Percentiles rank a stretch among this genome's conserved stretches.
Conservation (phyloP, 2,329 filamentous ascomycete genomes). For the Talaromyces pinophilus region DNA sequence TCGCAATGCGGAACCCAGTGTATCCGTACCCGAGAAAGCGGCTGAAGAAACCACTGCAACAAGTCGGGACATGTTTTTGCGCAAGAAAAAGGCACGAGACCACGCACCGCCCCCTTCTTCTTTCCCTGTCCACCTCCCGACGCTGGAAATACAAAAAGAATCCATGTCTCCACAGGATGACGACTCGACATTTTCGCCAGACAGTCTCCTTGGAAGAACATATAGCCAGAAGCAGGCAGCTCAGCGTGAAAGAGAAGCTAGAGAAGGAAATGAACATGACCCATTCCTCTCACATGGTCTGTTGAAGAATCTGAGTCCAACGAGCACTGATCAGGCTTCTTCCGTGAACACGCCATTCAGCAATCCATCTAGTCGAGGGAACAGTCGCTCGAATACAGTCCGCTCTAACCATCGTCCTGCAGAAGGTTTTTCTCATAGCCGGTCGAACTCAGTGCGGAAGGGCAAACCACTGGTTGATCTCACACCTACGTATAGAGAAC, state of each 20-base stretch:
- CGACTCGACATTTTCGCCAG: conserved; percentile 38
- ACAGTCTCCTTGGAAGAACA: conserved; percentile 42
- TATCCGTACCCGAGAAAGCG: conserved; percentile 1
- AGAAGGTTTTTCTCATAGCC: conserved; percentile 34
- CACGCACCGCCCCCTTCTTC: conserved; percentile 35
- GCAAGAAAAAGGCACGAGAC: conserved; percentile 34
- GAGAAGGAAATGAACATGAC: conserved; percentile 35
- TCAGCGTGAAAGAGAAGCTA: conserved; percentile 43
- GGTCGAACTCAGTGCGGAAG: conserved; percentile 49
- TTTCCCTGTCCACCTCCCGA: conserved; percentile 31
- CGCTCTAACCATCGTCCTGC: conserved; percentile 26
- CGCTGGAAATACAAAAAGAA: conserved; percentile 29
- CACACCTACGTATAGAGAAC: conserved; percentile 64
- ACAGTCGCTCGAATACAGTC: conserved; percentile 38
- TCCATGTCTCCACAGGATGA: conserved; percentile 25
- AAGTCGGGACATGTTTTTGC: conserved; percentile 31
- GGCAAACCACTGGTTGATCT: conserved; percentile 69
- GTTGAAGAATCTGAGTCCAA: conserved; percentile 54
- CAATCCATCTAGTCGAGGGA: conserved; percentile 28
- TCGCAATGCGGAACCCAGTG: conserved; percentile 56
- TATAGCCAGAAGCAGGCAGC: conserved; percentile 44
- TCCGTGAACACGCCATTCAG: conserved; percentile 36
- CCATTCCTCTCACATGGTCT: conserved; percentile 57
- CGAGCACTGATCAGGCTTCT: conserved; percentile 40
- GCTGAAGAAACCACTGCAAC: not conserved